Evolutionary conservation across 2,329 filamentous ascomycete species (phyloP).

Genomic region (Phoma sp.): DNA sequence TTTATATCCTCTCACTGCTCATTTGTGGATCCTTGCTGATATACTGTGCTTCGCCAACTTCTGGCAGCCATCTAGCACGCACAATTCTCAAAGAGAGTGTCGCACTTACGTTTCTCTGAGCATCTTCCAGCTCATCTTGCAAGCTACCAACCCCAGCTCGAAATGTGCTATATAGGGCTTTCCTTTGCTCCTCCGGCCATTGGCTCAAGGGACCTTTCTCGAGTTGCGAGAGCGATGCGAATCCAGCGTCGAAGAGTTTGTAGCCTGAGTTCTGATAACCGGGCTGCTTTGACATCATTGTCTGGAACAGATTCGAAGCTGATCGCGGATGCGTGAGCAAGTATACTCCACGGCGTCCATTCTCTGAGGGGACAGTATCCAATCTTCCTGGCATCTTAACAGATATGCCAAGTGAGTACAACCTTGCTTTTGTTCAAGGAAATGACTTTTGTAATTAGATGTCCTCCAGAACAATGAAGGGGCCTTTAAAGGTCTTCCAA

Average conservation of each 20-base stretch:
- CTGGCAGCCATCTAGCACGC: not conserved
- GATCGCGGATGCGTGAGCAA: conserved; percentile 27
- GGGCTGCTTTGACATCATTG: conserved; percentile 27
- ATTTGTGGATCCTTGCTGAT: not conserved
- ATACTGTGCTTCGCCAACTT: not conserved
- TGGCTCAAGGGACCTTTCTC: conserved; percentile 14
- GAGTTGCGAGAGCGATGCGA: conserved; percentile 5
- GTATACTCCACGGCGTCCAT: conserved; percentile 17
- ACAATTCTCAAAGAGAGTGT: no score
- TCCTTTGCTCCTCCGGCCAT: conserved; percentile 15
- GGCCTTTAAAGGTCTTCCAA: no score
- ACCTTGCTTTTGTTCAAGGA: not conserved
- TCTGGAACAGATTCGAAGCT: conserved; percentile 27
- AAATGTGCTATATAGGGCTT: conserved; percentile 14
- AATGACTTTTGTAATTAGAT: not conserved
- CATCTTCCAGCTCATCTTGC: conserved; percentile 23
- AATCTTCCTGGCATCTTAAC: not conserved
- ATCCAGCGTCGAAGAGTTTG: conserved; percentile 21
- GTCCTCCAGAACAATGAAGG: no score
- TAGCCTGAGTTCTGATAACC: conserved; percentile 22
- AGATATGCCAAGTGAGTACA: no score
- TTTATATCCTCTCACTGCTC: not conserved
- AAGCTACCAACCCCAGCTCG: conserved; percentile 12
- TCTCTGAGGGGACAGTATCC: not conserved
- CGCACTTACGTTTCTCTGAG: conserved; percentile 20